Base-by-base conservation (phyloP, 768 basidiomycete species). In the Crassisporium funariophilum region DNA sequence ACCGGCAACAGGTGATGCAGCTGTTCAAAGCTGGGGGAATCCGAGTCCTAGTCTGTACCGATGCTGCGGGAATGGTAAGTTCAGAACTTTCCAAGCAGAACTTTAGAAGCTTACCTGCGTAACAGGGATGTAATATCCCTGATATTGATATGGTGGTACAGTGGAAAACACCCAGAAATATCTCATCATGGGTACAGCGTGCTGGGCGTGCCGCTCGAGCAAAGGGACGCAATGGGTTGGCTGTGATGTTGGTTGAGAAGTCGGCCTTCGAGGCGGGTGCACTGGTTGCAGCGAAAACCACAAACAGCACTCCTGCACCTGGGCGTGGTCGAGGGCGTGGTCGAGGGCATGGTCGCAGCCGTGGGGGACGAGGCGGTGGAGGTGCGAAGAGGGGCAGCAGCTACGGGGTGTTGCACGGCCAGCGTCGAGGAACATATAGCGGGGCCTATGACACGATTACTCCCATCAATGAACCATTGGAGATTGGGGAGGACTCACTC, bases 31-130 rank as follows among this genome's bases (percentile, higher is more conserved):
- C 17, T 0, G 66, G 67, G 0, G 20, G 22, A 0, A 41, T 71
- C 4, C 60, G 65, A 0, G 51, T 70, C 1, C 24, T 70, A 3
- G 51, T 67, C 2, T 68, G 65, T 37, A 69, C 68, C 0, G 65
- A 69, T 50, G 68, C 67, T 11, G 64, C 66, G n/a, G 65, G 66
- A 29, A 67, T 69, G 66, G 66, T 67, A 15, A 47, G 64, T 41
- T 16, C 15, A 15, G 4, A 7, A 13, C 29, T 21, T 5, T 15
- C 4, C n/a, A n/a, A n/a, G n/a, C 8, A 2, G 16, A 17, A 13
- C 5, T 35, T 13, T 13, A 29, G 13, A 3, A 9, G 9, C 31
- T 11, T 16, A 17, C 44, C 15, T 25, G 16, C 10, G 20, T 34
- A 13, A 33, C 23, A 62, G 60, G 64, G 70, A 0, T 62, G 61